phyloP scores from a whole-genome alignment of 2,329 filamentous ascomycete genomes.

The Colletotrichum scovillei region DNA sequence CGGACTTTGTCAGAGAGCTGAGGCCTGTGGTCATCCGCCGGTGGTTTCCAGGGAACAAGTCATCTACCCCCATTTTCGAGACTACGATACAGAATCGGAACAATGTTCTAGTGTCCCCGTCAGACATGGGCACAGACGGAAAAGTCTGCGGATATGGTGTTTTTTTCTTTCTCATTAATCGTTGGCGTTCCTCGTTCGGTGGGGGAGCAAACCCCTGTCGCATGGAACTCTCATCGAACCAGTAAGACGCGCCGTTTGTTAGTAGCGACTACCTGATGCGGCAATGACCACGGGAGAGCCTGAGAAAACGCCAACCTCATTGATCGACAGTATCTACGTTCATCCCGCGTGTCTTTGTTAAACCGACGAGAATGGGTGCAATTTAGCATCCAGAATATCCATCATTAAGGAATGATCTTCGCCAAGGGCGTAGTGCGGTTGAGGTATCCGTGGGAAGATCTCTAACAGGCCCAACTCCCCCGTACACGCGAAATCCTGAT shows the following conservation, averaged over 20 bases:
- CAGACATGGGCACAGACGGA: neutral
- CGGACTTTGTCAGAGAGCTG: neutral
- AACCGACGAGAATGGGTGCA: neutral
- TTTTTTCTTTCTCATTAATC: too few relatives aligned
- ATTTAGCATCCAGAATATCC: too few relatives aligned
- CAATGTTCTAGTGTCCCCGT: neutral
- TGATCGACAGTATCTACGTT: neutral
- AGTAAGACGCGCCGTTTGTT: neutral
- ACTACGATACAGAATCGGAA: neutral
- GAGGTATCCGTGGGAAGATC: too few relatives aligned
- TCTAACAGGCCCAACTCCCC: too few relatives aligned
- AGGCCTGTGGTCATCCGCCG: neutral
- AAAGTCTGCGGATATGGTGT: neutral
- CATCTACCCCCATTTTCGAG: neutral
- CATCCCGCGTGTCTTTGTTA: neutral
- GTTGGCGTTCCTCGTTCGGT: neutral
- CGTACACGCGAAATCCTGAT: too few relatives aligned
- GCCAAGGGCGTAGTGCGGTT: too few relatives aligned
- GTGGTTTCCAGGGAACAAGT: neutral
- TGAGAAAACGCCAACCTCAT: neutral
- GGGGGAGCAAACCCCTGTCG: neutral
- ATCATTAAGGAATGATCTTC: too few relatives aligned
- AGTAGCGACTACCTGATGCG: neutral
- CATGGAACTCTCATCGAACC: neutral
- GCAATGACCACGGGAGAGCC: neutral